Percentiles rank a stretch among this genome's conserved stretches.
phyloP scores from a whole-genome alignment of 306 rosid genomes.

The Trichosanthes cucumerina region DNA sequence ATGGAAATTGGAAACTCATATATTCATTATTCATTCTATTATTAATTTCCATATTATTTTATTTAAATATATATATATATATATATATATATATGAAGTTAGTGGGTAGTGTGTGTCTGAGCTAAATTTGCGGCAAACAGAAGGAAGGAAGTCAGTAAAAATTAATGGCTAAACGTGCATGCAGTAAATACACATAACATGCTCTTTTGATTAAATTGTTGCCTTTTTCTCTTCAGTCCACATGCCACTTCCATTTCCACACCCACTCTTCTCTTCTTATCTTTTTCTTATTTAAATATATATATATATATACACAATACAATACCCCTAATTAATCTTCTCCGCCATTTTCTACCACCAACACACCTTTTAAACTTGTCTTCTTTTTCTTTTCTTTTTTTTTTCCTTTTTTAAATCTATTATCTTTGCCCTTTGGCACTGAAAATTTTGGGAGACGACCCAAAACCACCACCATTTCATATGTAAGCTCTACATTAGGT shows the following conservation, averaged over 20 bases:
- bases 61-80: no score
- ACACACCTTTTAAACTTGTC: constrained; percentile 7
- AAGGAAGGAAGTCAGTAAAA: background rate
- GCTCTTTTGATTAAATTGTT: constrained; percentile 28
- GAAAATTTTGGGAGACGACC: constrained; percentile 21
- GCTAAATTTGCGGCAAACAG: constrained; percentile 15
- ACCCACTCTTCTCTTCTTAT: background rate
- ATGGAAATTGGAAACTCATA: no score
- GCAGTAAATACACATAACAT: constrained; percentile 26
- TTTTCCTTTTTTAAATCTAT: background rate
- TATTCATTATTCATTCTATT: no score
- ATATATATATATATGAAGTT: no score
- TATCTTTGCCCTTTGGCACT: constrained; percentile 27
- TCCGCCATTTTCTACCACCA: constrained; percentile 11
- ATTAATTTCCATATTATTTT: no score
- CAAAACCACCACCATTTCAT: background rate
- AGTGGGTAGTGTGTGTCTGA: constrained; percentile 2
- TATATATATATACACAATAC: no score
- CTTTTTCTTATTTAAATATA: background rate
- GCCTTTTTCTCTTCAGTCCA: constrained; percentile 34
- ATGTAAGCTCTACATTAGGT: background rate
- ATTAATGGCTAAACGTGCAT: constrained; percentile 13
- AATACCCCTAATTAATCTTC: background rate
- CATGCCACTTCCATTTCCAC: constrained; percentile 25
- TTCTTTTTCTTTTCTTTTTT: background rate